These are phyloP conservation scores for Gaultheria prostrata DNA, from an alignment of 148 eudicot species.

Conservation along the genomic window DNA sequence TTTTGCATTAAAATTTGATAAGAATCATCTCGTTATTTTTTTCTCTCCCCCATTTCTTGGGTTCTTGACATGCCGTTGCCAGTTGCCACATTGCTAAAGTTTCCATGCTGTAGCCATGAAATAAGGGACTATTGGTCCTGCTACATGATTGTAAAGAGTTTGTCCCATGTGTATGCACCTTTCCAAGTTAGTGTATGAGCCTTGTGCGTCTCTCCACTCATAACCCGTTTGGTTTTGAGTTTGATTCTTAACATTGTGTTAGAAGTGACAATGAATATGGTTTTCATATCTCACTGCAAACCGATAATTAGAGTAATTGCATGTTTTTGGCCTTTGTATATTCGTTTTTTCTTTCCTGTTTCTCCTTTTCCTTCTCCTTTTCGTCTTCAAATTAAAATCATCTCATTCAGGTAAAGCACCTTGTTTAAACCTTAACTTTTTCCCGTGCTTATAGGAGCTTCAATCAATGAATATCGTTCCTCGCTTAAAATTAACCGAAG, in stretches of 20 bases:
- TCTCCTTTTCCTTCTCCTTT: not conserved
- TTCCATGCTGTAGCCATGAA: not conserved
- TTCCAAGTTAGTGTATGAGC: not conserved
- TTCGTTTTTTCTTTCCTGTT: not conserved
- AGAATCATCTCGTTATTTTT: not conserved
- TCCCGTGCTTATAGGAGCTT: constrained; percentile 48
- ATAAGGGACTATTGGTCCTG: not conserved
- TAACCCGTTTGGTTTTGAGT: not conserved
- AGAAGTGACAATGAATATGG: not conserved
- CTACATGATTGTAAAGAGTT: not conserved
- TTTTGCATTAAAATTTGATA: constrained; percentile 6
- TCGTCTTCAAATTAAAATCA: no score
- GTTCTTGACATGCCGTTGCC: not conserved
- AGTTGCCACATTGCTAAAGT: no score
- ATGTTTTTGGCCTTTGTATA: not conserved
- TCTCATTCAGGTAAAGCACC: not conserved
- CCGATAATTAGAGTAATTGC: not conserved
- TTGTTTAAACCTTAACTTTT: no score
- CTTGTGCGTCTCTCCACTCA: not conserved
- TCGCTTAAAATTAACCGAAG: constrained; percentile 64
- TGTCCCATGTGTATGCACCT: not conserved
- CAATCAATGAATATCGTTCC: constrained; percentile 92
- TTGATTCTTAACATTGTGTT: not conserved
- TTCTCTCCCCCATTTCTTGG: not conserved
- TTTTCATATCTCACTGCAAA: not conserved